Base-by-base conservation (phyloP, 306 rosid genomes). In the Canavalia gladiata region DNA sequence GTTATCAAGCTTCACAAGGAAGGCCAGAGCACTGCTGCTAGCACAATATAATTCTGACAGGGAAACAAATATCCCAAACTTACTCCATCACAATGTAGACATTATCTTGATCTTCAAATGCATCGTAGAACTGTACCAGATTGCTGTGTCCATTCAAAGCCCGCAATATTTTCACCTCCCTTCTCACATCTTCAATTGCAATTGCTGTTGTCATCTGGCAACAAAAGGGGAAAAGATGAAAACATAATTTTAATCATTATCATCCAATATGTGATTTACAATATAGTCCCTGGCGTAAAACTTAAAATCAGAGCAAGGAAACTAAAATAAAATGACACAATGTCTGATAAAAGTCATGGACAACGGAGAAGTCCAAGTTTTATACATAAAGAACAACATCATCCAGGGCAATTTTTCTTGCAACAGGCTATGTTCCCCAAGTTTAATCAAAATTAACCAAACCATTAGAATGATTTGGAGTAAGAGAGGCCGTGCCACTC, bases 61-160 rank as follows among this genome's bases (percentile, higher is more conserved):
- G 76, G 60, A 65, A 81, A 63, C 64, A 69, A 71, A 56, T 11
- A 37, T 42, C 43, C 47, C 80, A 76, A 68, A 87, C 99, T 93
- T 93, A 96, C 99, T 96, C 99, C 99, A 96, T 96, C 60, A 92
- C 97, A 86, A 96, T 87, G 93, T 96, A 96, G 94, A 96, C 99
- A 87, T 96, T 96, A 37, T 93, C 99, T 18, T 83, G 88, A 85
- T 93, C 99, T 92, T 96, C 99, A 77, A 93, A 96, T 62, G 98
- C 98, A 81, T 93, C 98, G 18, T 93, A 90, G 87, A 93, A 96
- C 51, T 84, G 86, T 86, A 96, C 90, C 76, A 96, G 88, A 86
- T 96, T 96, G 77, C 80, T 81, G 74, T 94, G 99, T 67, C 99
- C 99, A 0, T 94, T 90, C 91, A 96, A 87, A 82, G 97, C 97